Conservation (phyloP, 805 yeast species). For the Candida montana region DNA sequence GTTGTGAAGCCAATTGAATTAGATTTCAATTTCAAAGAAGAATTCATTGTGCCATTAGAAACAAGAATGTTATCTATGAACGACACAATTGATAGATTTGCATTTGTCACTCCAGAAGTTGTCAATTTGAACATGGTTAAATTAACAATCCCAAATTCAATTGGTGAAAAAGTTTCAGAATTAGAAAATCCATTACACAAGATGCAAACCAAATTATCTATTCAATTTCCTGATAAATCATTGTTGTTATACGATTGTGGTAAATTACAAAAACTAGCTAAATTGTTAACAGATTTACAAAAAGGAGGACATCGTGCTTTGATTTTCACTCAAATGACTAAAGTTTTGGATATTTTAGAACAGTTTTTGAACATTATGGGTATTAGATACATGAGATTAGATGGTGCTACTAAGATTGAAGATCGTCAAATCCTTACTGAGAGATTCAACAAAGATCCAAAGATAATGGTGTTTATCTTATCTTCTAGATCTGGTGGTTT, state of each 20-base stretch:
- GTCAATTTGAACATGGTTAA: slow-evolving; percentile 70
- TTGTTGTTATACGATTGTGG: slow-evolving; percentile 95
- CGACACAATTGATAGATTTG: slow-evolving; percentile 62
- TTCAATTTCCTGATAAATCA: slow-evolving; percentile 95
- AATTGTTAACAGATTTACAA: slow-evolving; percentile 66
- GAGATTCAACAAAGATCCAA: slow-evolving; percentile 79
- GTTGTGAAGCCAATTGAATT: slow-evolving; percentile 27
- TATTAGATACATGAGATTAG: slow-evolving; percentile 87
- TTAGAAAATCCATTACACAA: slow-evolving; percentile 61
- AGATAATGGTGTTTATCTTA: slow-evolving; percentile 84
- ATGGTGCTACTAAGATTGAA: slow-evolving; percentile 96
- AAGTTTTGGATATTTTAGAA: slow-evolving; percentile 88
- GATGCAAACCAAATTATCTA: slow-evolving; percentile 78
- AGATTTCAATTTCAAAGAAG: slow-evolving; percentile 17
- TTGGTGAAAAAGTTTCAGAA: slow-evolving; percentile 23
- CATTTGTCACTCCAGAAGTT: slow-evolving; percentile 84
- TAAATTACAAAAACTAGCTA: slow-evolving; percentile 80
- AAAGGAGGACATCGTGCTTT: slow-evolving; percentile 90
- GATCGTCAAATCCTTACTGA: slow-evolving; percentile 94
- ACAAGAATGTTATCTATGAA: slow-evolving; percentile 36
- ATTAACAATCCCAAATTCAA: slow-evolving; percentile 38
- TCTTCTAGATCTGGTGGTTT: slow-evolving; percentile 98
- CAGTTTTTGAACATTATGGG: slow-evolving; percentile 93
- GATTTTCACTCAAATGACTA: slow-evolving; percentile 97
- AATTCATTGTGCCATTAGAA: slow-evolving; percentile 37